A percentile compares a stretch with the other conserved stretches of the same genome.
phyloP scores from a whole-genome alignment of 2,329 filamentous ascomycete species.

The Zasmidium cellare region DNA sequence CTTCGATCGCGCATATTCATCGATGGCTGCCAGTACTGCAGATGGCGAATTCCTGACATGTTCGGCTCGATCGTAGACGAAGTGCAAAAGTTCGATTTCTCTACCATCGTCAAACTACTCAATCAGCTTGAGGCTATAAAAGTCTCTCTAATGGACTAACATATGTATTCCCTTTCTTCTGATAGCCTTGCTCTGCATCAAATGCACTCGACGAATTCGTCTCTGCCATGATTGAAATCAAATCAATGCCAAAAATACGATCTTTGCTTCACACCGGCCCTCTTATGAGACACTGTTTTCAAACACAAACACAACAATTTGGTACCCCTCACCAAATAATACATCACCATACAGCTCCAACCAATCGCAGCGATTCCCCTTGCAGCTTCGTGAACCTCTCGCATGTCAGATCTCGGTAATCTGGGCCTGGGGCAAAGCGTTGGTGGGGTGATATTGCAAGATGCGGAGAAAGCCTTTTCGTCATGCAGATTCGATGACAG shows the following conservation, averaged over 20 bases:
- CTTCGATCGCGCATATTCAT: slow-evolving; percentile 32
- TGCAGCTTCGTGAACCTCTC: background rate
- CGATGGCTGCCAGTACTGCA: slow-evolving; percentile 27
- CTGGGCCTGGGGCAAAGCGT: background rate
- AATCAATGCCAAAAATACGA: background rate
- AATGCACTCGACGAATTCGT: slow-evolving; percentile 21
- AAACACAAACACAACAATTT: slow-evolving; percentile 1
- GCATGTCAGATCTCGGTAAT: slow-evolving; percentile 1
- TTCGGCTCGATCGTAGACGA: slow-evolving; percentile 62
- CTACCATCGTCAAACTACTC: slow-evolving; percentile 62
- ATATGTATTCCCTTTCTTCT: slow-evolving; percentile 40
- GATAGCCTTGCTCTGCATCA: slow-evolving; percentile 46
- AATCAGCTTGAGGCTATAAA: background rate
- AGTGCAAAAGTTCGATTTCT: slow-evolving; percentile 70
- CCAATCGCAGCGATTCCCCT: background rate
- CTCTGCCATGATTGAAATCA: background rate
- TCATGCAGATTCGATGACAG: background rate
- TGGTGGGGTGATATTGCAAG: background rate
- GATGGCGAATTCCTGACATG: slow-evolving; percentile 49
- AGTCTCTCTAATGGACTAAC: background rate
- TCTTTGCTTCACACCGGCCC: background rate
- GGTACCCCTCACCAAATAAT: background rate
- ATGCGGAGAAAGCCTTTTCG: background rate
- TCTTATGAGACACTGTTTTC: slow-evolving; percentile 1
- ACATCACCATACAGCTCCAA: background rate